Evolutionary conservation across 305 asterid genomes (phyloP).

Genomic region (Ruellia speciosa): DNA sequence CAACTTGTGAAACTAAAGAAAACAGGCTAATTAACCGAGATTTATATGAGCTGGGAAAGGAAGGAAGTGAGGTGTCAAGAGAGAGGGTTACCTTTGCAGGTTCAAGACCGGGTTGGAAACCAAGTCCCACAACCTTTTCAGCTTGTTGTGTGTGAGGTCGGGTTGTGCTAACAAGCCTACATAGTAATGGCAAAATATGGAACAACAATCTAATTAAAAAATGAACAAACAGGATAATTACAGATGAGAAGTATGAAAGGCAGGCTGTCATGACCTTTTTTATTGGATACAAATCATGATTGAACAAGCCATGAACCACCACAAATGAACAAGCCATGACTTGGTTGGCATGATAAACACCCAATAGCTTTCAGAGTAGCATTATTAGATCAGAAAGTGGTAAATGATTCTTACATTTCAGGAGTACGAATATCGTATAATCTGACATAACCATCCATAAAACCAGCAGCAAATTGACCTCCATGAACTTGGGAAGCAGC

Average conservation of each 20-base stretch:
- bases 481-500: constrained; percentile 96
- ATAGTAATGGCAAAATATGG: constrained; percentile 11
- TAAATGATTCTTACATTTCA: constrained; percentile 57
- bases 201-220: not conserved
- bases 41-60: not conserved
- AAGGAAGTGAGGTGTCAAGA: not conserved
- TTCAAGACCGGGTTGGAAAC: constrained; percentile 97
- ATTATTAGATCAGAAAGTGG: not conserved
- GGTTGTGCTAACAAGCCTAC: constrained; percentile 71
- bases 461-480: constrained; percentile 94
- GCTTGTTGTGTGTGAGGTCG: constrained; percentile 70
- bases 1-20: too few species aligned
- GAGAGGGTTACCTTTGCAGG: constrained; percentile 61
- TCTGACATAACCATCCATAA: constrained; percentile 80
- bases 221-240: not conserved
- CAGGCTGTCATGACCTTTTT: too few species aligned
- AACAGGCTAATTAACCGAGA: too few species aligned
- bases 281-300: too few species aligned
- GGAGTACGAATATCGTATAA: constrained; percentile 80
- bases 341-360: constrained; percentile 8
- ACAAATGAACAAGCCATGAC: not conserved
- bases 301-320: too few species aligned
- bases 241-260: too few species aligned
- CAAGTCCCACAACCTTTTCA: constrained; percentile 86
- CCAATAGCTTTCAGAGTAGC: constrained; percentile 6